Conservation (phyloP, 2,329 filamentous ascomycete species). For the Diaporthe nobilis region DNA sequence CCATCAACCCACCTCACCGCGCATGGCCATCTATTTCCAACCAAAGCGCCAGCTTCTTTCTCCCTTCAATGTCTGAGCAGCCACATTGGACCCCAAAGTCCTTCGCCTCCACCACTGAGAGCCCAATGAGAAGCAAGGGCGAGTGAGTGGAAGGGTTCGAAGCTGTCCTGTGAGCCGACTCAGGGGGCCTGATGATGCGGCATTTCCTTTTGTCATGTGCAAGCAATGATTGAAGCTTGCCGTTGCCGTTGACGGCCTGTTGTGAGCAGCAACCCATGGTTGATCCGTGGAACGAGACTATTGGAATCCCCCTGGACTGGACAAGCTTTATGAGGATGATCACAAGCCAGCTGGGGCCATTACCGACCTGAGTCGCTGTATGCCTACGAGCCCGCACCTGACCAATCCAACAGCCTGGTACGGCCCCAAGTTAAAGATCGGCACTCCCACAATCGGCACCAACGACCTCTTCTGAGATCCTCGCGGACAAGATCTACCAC, state of each 20-base stretch:
- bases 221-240: neutral
- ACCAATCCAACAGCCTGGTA: conserved; percentile 13
- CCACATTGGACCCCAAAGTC: neutral
- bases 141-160: neutral
- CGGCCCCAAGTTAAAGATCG: conserved; percentile 8
- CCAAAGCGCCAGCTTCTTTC: neutral
- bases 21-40: conserved; percentile 7
- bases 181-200: neutral
- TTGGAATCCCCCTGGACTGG: neutral
- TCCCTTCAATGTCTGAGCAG: neutral
- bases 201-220: neutral
- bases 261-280: neutral
- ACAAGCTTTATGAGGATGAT: conserved; percentile 22
- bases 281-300: conserved; percentile 1
- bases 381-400: conserved; percentile 11
- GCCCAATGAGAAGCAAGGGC: neutral
- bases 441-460: neutral
- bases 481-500: neutral
- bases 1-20: conserved; percentile 14
- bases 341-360: conserved; percentile 4
- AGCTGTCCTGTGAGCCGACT: neutral
- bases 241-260: neutral
- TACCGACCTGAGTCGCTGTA: conserved; percentile 1
- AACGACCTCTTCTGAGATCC: neutral
- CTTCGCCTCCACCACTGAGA: neutral